Conservation (phyloP, 176 grass and related monocot genomes). For the Triticum aestivum region IWGSC_CS_RefSeq_v2.1 NC_057809.1:503518961-503519460, state of each 20-base stretch:
- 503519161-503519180: constrained; percentile 79
- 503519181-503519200: constrained; percentile 93
- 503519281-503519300: constrained; percentile 90
- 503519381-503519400: constrained; percentile 92
- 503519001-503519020: constrained; percentile 98
- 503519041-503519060: constrained; percentile 74
- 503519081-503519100: constrained; percentile 89
- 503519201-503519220: constrained; percentile 94
- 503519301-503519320: constrained; percentile 90
- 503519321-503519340: constrained; percentile 87
- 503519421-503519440: constrained; percentile 89
- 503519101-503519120: constrained; percentile 95
- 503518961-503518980: constrained; percentile 68
- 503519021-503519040: constrained; percentile 90
- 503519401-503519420: constrained; percentile 92
- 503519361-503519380: constrained; percentile 90
- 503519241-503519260: constrained; percentile 95
- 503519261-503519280: constrained; percentile 90
- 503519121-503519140: constrained; percentile 90
- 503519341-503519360: constrained; percentile 88
- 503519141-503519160: constrained; percentile 89
- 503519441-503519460: constrained; percentile 85
- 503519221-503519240: constrained; percentile 87
- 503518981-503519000: constrained; percentile 80
- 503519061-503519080: constrained; percentile 95